phyloP scores from a whole-genome alignment of 2,329 filamentous ascomycete genomes.

The Polytolypa hystricis region DNA sequence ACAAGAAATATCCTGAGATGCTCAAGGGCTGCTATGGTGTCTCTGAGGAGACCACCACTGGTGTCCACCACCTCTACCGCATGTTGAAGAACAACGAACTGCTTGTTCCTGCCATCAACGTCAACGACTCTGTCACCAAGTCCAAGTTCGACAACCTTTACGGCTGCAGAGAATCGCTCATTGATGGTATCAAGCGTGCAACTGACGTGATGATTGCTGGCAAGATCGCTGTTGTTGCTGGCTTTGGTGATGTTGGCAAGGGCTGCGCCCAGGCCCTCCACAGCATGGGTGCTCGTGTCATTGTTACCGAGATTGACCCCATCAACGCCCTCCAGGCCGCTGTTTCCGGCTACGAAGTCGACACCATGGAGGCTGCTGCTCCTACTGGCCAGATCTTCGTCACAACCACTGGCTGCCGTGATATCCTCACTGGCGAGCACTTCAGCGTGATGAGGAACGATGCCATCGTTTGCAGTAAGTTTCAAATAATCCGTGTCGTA shows the following conservation, averaged over 20 bases:
- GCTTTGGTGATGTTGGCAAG: slow-evolving; percentile 99
- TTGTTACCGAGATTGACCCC: slow-evolving; percentile 94
- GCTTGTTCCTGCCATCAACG: slow-evolving; percentile 92
- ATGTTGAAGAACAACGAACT: slow-evolving; percentile 90
- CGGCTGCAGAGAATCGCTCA: slow-evolving; percentile 95
- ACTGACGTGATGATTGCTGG: slow-evolving; percentile 99
- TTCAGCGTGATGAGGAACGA: slow-evolving; percentile 95
- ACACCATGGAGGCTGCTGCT: slow-evolving; percentile 95
- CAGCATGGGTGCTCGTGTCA: slow-evolving; percentile 92
- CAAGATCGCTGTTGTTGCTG: slow-evolving; percentile 95
- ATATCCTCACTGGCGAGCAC: slow-evolving; percentile 85
- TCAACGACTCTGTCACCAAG: slow-evolving; percentile 99
- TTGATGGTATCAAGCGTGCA: slow-evolving; percentile 99
- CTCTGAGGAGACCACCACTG: slow-evolving; percentile 98
- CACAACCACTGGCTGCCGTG: slow-evolving; percentile 97
- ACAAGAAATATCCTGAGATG: slow-evolving; percentile 97
- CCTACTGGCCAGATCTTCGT: slow-evolving; percentile 90
- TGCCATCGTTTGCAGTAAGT: slow-evolving; percentile 91
- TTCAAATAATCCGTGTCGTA: not conserved
- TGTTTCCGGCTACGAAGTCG: slow-evolving; percentile 93
- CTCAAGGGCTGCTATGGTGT: slow-evolving; percentile 97
- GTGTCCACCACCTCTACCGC: slow-evolving; percentile 97
- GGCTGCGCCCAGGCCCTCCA: slow-evolving; percentile 92
- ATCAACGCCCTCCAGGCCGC: slow-evolving; percentile 99
- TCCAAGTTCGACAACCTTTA: slow-evolving; percentile 99